Percentiles rank a stretch among this genome's conserved stretches.
Conservation (phyloP, 2,329 filamentous ascomycete genomes). For the Penicillium olsonii region DNA sequence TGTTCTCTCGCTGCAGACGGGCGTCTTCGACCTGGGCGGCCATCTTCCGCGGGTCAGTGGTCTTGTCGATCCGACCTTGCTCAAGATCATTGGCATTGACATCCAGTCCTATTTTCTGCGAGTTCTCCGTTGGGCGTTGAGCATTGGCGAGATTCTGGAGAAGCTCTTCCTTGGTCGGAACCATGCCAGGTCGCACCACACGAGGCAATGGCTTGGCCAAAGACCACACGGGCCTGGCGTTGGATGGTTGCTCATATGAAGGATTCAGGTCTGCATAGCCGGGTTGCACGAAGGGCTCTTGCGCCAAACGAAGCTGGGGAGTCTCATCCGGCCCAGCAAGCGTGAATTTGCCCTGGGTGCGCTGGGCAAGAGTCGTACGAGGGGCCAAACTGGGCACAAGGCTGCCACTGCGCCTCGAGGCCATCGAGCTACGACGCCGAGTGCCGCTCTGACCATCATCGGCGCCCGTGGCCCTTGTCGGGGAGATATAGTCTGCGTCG, state of each 20-base stretch:
- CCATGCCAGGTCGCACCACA: constrained; percentile 56
- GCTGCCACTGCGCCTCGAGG: constrained; percentile 21
- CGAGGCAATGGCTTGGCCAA: constrained; percentile 57
- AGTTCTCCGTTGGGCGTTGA: constrained; percentile 35
- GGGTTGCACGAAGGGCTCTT: constrained; percentile 54
- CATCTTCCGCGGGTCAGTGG: constrained; percentile 41
- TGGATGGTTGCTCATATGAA: constrained; percentile 54
- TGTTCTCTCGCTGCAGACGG: constrained; percentile 43
- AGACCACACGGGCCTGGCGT: constrained; percentile 55
- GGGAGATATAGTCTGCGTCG: constrained; percentile 18
- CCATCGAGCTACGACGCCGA: constrained; percentile 24
- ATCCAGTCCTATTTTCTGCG: constrained; percentile 36
- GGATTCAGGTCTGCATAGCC: constrained; percentile 57
- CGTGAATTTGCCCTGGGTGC: constrained; percentile 34
- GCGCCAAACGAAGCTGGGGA: constrained; percentile 31
- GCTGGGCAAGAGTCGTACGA: constrained; percentile 28
- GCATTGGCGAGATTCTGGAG: constrained; percentile 32
- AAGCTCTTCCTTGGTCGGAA: constrained; percentile 46
- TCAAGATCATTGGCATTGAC: constrained; percentile 47
- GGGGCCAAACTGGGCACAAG: constrained; percentile 26
- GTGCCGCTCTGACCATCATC: constrained; percentile 12
- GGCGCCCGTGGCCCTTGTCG: constrained; percentile 3
- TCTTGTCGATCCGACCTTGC: constrained; percentile 43
- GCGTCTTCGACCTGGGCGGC: constrained; percentile 50
- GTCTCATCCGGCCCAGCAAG: constrained; percentile 36